Evolutionary conservation across 257 asterid species (phyloP).

Genomic region (Euphrasia confusa): DNA sequence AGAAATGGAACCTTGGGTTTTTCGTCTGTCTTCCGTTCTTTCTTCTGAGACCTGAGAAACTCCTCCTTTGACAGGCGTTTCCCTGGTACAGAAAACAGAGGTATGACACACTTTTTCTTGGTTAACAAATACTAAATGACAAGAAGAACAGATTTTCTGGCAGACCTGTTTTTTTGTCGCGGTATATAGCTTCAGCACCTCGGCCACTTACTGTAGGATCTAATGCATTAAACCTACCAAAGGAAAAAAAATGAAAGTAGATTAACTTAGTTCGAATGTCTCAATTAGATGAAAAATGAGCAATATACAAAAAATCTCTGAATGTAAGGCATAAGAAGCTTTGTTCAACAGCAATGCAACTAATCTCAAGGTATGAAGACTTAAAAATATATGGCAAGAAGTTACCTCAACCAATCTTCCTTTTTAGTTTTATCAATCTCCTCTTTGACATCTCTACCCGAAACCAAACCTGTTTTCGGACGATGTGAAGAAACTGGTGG

Average conservation of each 20-base stretch:
- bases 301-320: neutral
- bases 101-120: constrained; percentile 1
- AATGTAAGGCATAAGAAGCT: neutral
- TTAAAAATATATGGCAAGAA: neutral
- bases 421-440: constrained; percentile 56
- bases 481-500: constrained; percentile 31
- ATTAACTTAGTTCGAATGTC: neutral
- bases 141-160: constrained; percentile 16
- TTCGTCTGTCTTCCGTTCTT: constrained; percentile 50
- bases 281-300: neutral
- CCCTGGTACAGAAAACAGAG: constrained; percentile 45
- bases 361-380: neutral
- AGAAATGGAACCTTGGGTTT: constrained; percentile 72
- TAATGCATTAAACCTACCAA: constrained; percentile 63
- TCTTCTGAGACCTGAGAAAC: constrained; percentile 51
- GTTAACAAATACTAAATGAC: constrained; percentile 13
- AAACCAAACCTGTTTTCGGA: constrained; percentile 75
- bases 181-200: constrained; percentile 72
- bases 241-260: constrained; percentile 4
- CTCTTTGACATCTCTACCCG: constrained; percentile 65
- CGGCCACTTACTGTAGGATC: constrained; percentile 77
- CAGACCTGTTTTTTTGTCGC: constrained; percentile 76
- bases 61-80: constrained; percentile 80
- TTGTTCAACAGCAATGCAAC: neutral
- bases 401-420: constrained; percentile 71